phyloP scores from a whole-genome alignment of 768 basidiomycete species.

The Mycena filopes region DNA sequence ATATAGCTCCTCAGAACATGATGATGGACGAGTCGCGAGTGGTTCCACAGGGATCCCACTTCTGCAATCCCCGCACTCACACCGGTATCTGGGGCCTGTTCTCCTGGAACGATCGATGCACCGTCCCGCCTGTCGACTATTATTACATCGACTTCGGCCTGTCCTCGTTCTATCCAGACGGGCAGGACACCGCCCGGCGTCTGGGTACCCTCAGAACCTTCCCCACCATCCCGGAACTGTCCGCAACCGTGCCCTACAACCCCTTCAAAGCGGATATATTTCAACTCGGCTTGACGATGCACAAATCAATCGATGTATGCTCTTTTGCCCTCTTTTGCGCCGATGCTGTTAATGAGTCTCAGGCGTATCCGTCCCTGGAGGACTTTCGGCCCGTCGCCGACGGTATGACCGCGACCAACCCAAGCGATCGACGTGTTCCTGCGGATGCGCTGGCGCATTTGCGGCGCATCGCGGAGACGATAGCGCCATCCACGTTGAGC shows the following conservation, averaged over 20 bases:
- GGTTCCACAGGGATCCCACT: not conserved
- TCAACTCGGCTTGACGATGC: slow-evolving; percentile 11
- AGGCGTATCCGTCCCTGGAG: slow-evolving; percentile 9
- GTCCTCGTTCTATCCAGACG: not conserved
- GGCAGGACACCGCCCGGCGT: not conserved
- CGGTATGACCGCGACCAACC: not conserved
- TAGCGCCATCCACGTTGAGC: not conserved
- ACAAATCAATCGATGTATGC: slow-evolving; percentile 9
- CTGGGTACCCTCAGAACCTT: slow-evolving; percentile 10
- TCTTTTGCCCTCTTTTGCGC: not conserved
- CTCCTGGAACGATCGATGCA: not conserved
- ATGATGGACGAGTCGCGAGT: slow-evolving; percentile 12
- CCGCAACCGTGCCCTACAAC: slow-evolving; percentile 23
- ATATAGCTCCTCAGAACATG: slow-evolving; percentile 8
- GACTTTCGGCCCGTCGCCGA: no score
- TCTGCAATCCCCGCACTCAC: not conserved
- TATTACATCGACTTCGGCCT: slow-evolving; percentile 8
- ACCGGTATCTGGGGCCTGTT: not conserved
- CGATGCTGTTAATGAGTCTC: not conserved
- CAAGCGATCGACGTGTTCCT: slow-evolving; percentile 2
- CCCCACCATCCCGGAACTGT: slow-evolving; percentile 27
- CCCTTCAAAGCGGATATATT: slow-evolving; percentile 30
- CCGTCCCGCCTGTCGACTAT: not conserved
- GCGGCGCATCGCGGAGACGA: not conserved
- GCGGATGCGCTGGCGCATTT: slow-evolving; percentile 3